Evolutionary conservation across 495 filamentous ascomycete genomes (phyloP).

Genomic region (Neurospora tetraspora): DNA sequence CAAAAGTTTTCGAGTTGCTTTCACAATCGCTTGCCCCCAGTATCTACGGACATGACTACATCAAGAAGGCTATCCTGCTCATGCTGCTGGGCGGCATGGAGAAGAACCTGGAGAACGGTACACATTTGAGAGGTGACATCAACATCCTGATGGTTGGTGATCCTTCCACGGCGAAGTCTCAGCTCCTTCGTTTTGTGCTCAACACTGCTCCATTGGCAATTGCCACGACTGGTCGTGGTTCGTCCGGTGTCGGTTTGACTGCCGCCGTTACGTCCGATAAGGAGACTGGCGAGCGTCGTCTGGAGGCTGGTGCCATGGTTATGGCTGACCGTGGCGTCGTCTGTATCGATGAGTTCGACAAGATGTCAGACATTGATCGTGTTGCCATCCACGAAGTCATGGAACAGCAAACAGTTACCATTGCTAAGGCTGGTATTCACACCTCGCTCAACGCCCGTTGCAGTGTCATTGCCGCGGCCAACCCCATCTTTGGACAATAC

Average conservation of each 20-base stretch:
- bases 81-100: slow-evolving; percentile 98
- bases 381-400: slow-evolving; percentile 99
- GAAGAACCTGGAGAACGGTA: slow-evolving; percentile 97
- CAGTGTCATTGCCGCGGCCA: slow-evolving; percentile 93
- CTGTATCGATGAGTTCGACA: slow-evolving; percentile 99
- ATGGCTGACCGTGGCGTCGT: slow-evolving; percentile 94
- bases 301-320: slow-evolving; percentile 98
- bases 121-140: slow-evolving; percentile 95
- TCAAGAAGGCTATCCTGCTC: slow-evolving; percentile 95
- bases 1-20: slow-evolving; percentile 82
- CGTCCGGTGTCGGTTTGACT: slow-evolving; percentile 95
- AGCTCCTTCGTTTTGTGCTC: slow-evolving; percentile 91
- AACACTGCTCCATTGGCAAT: slow-evolving; percentile 97
- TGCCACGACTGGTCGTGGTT: slow-evolving; percentile 93
- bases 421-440: slow-evolving; percentile 97
- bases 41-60: slow-evolving; percentile 95
- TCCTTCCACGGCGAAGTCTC: slow-evolving; percentile 96
- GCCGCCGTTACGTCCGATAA: slow-evolving; percentile 95
- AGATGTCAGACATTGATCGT: slow-evolving; percentile 97
- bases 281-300: slow-evolving; percentile 88
- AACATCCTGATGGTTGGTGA: slow-evolving; percentile 99
- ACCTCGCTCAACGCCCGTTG: slow-evolving; percentile 95
- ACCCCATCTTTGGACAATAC: slow-evolving; percentile 97
- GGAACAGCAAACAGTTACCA: slow-evolving; percentile 99
- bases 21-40: slow-evolving; percentile 96